Evolutionary conservation across 305 asterid species (phyloP), one percentile per base, ranked within the genome.

Genomic region (Stenogyne calaminthoides): DNA sequence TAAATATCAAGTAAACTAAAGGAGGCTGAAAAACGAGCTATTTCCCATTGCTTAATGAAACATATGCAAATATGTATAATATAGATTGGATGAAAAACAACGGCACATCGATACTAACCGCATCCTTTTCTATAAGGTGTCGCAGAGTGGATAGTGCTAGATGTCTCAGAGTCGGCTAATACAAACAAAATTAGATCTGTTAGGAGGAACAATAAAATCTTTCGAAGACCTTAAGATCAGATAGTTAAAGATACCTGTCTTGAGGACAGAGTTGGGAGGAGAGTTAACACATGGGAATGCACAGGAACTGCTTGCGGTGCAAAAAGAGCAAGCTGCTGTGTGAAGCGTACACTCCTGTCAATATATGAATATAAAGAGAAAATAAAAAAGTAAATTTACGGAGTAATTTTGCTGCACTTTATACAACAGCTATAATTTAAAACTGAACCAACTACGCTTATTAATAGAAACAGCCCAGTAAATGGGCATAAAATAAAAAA

Each of bases 221-320:
- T 67, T 64, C 73, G 36, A 77, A 70, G 27, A 72, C 69, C 64
- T 65, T 64, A 66, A 40, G 56, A 64, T 18, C 64, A 78, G 42
- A 76, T 70, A 39, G 72, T 58, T 64, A 44, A 70, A 76, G 68
- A 60, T 81, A 91, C 99, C 95, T 95, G 99, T 92, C 96, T 91
- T 58, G 99, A 92, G 34, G 91, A 89, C 56, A 95, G 87, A 81
- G 97, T 95, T 63, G 98, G 97, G 61, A 92, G 96, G 84, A 95
- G 97, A 81, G 92, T 87, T 64, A 85, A 92, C 84, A 95, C 90
- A 78, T 95, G 98, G 80, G 91, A 84, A 84, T 90, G 99, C 80
- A 95, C 98, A 16, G 95, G 77, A 78, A 91, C 99, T 55, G 99
- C 99, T 75, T 89, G 99, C 14, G 97, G 98, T 51, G 99, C 98